Base-by-base conservation (phyloP, 1,139 yeast species). In the Kurtzmaniella natalensis region DNA sequence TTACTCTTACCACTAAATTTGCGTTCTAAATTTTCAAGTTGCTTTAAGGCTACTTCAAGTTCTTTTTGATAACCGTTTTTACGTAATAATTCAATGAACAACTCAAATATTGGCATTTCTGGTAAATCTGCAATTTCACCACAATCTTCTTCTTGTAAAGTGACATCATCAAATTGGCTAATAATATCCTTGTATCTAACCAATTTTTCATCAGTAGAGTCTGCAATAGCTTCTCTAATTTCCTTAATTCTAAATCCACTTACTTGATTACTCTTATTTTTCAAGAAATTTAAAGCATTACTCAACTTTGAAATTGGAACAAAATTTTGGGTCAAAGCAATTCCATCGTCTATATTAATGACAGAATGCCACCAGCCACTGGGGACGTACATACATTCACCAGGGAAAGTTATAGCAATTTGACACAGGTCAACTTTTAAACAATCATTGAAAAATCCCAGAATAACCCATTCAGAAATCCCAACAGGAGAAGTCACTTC, bases 291-390 rank as follows among this genome's bases (percentile, higher is more conserved):
- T 39, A 85, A 60, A 2, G 80, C 94, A 28, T 70, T 64, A 15
- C 75, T 65, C 18, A 84, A 61, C 35, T 76, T 74, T 25, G 74
- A 67, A 26, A 53, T 52, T 0, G 96, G 94, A 5, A 86, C 92
- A 56, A 87, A 88, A 52, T 88, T 88, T 44, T 86, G 94, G 0
- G 96, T 88, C 47, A 87, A 59, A 0, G 95, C 89, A 27, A 83
- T 81, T 13, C 81, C 70, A 48, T 83, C 89, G 40, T 82, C 87
- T 18, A 88, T 52, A 48, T 88, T 88, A 17, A 87, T 84, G 18
- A 88, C 96, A 27, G 79, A 66, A 61, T 88, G 96, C 96, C 96
- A 88, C 96, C 96, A 88, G 1, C 95, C 94, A 15, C 89, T 72
- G 2, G 96, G 96, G 4, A 88, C 96, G 51, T 83, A 78, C 72